phyloP scores from a whole-genome alignment of 2,329 filamentous ascomycete genomes.

The Ascochyta koolunga region DNA sequence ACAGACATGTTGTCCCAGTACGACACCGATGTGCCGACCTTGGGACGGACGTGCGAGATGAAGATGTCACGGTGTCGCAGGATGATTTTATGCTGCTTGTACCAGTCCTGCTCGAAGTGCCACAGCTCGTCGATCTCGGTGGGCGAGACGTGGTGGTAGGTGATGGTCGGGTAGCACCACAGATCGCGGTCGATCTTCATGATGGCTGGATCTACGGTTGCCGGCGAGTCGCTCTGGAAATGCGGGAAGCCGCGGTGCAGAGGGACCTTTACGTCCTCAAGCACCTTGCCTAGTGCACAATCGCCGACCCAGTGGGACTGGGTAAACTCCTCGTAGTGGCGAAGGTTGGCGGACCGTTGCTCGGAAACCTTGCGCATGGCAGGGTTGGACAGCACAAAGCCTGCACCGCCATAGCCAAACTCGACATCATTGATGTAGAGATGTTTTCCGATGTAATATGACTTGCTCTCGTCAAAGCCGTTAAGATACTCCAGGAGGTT shows the following conservation, averaged over 20 bases:
- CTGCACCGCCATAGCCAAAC: conserved; percentile 55
- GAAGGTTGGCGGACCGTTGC: conserved; percentile 37
- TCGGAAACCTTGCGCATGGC: conserved; percentile 47
- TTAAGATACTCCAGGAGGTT: conserved; percentile 50
- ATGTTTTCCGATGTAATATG: conserved; percentile 53
- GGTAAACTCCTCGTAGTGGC: conserved; percentile 47
- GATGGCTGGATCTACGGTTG: conserved; percentile 48
- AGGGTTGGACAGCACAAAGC: conserved; percentile 51
- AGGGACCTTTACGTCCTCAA: conserved; percentile 44
- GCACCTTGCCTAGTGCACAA: conserved; percentile 45
- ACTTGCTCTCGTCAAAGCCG: conserved; percentile 47
- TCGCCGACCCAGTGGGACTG: conserved; percentile 49
- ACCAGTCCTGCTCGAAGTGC: conserved; percentile 50
- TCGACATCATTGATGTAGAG: conserved; percentile 52
- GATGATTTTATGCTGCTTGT: conserved; percentile 40
- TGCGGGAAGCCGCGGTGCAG: conserved; percentile 51
- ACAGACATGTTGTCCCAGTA: conserved; percentile 48
- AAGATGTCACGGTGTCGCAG: conserved; percentile 49
- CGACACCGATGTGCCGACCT: conserved; percentile 29
- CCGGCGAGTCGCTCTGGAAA: conserved; percentile 54
- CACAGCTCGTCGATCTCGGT: conserved; percentile 47
- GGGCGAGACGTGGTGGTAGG: conserved; percentile 49
- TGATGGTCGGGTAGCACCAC: conserved; percentile 54
- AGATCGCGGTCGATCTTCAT: conserved; percentile 45
- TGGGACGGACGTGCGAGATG: conserved; percentile 40